Conservation (phyloP, 148 eudicot species). For the Rhododendron griersonianum region DNA sequence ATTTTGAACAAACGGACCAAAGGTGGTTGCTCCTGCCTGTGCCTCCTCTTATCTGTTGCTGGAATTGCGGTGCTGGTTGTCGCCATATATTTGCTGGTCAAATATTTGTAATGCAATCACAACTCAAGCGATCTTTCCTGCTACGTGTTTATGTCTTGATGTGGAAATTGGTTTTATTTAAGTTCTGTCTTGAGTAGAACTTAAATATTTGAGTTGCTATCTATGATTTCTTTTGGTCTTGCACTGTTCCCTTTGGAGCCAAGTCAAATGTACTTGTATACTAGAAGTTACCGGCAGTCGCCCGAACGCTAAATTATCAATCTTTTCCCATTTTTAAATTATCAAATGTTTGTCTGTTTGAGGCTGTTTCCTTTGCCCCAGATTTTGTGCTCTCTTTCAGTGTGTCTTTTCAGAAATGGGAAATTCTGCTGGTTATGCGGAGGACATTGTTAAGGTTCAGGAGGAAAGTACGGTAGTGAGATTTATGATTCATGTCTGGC, state of each 20-base stretch:
- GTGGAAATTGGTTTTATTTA: neutral
- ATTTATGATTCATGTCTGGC: neutral
- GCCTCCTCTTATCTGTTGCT: slow-evolving; percentile 47
- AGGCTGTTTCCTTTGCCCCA: neutral
- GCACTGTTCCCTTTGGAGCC: neutral
- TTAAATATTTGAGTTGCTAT: neutral
- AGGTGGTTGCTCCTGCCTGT: slow-evolving; percentile 69
- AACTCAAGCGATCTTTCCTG: neutral
- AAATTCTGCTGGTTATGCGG: neutral
- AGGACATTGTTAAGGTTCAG: neutral
- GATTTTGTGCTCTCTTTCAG: neutral
- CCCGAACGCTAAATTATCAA: neutral
- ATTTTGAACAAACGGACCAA: slow-evolving; percentile 63
- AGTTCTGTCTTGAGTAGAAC: neutral
- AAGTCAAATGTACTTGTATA: neutral
- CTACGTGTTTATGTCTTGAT: neutral
- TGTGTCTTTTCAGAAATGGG: neutral
- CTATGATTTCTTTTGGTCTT: neutral
- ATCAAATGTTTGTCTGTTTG: neutral
- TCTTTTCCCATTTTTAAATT: neutral
- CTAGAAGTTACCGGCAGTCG: neutral
- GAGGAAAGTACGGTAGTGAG: neutral
- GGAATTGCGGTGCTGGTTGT: slow-evolving; percentile 53
- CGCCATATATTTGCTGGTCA: slow-evolving; percentile 50
- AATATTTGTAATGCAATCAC: slow-evolving; percentile 44